These are phyloP conservation scores for Cucurbita moschata DNA, from an alignment of 306 rosid species.

Conservation along the genomic window DNA sequence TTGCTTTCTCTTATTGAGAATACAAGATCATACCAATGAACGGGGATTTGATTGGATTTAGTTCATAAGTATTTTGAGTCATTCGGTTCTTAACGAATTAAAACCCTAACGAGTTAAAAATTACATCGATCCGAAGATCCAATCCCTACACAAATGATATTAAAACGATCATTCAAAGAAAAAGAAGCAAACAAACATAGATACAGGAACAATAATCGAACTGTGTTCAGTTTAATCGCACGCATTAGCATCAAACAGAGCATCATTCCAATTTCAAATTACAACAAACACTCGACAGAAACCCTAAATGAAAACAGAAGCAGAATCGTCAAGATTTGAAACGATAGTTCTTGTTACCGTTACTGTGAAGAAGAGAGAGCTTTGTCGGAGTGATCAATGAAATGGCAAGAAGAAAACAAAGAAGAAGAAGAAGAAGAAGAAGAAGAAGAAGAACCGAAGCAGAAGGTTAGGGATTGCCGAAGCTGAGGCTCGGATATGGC, in stretches of 20 bases:
- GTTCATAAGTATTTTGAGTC: not conserved
- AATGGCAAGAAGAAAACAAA: not conserved
- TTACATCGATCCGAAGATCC: not conserved
- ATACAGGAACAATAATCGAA: not conserved
- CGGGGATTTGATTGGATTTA: not conserved
- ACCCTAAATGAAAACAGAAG: not conserved
- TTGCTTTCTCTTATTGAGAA: not conserved
- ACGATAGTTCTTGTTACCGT: not conserved
- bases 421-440: not conserved
- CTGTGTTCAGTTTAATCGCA: not conserved
- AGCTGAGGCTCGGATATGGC: constrained; percentile 14
- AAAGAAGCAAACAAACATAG: not conserved
- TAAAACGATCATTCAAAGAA: not conserved
- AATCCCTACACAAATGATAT: not conserved
- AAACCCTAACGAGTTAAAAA: not conserved
- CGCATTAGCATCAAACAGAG: not conserved
- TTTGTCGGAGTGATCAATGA: not conserved
- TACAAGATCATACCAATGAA: not conserved
- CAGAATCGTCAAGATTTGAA: not conserved
- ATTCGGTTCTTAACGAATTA: not conserved
- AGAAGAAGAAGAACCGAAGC: not conserved
- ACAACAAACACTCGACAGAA: not conserved
- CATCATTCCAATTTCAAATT: not conserved
- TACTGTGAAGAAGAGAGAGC: not conserved
- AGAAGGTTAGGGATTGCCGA: constrained; percentile 5